These are phyloP conservation scores for Pseudogymnoascus sp. DNA, from an alignment of 2,329 filamentous ascomycete genomes.

Conservation along the genomic window DNA sequence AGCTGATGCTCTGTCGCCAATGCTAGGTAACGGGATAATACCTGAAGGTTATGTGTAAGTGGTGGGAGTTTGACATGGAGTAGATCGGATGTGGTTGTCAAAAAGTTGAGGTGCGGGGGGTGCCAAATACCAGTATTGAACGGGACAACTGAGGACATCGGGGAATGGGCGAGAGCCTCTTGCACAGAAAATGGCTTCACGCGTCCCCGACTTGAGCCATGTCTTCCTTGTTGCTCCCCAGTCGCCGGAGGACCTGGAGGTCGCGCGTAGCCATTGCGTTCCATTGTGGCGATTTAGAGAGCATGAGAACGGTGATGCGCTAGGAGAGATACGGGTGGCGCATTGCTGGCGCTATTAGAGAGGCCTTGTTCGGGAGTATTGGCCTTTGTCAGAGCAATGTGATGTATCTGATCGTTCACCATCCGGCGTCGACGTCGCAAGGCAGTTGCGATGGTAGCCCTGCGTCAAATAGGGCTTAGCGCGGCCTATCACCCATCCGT, in stretches of 20 bases:
- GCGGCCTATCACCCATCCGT: not conserved
- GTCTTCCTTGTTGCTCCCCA: not conserved
- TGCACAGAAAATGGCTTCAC: slow-evolving; percentile 54
- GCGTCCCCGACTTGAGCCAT: slow-evolving; percentile 22
- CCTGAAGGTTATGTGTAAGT: slow-evolving; percentile 37
- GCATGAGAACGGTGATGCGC: not conserved
- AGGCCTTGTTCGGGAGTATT: not conserved
- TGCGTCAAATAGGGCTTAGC: slow-evolving; percentile 10
- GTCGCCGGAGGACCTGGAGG: slow-evolving; percentile 12
- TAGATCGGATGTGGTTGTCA: slow-evolving; percentile 9
- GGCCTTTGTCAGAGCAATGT: not conserved
- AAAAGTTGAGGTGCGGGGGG: slow-evolving; percentile 12
- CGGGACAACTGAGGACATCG: slow-evolving; percentile 72
- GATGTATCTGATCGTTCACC: slow-evolving; percentile 8
- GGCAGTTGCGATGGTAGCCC: slow-evolving; percentile 9
- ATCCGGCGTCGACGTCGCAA: slow-evolving; percentile 6
- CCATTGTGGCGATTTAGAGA: slow-evolving; percentile 22
- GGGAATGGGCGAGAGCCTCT: slow-evolving; percentile 75
- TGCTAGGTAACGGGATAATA: slow-evolving; percentile 58
- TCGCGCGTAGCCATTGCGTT: slow-evolving; percentile 23
- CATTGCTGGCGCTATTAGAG: not conserved
- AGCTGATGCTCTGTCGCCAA: slow-evolving; percentile 47
- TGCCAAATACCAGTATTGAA: slow-evolving; percentile 61
- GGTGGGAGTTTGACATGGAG: slow-evolving; percentile 18
- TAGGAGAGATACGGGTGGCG: not conserved